These are phyloP conservation scores for Hypholoma sublateritium DNA, from an alignment of 768 basidiomycete species.

Conservation along the genomic window DNA sequence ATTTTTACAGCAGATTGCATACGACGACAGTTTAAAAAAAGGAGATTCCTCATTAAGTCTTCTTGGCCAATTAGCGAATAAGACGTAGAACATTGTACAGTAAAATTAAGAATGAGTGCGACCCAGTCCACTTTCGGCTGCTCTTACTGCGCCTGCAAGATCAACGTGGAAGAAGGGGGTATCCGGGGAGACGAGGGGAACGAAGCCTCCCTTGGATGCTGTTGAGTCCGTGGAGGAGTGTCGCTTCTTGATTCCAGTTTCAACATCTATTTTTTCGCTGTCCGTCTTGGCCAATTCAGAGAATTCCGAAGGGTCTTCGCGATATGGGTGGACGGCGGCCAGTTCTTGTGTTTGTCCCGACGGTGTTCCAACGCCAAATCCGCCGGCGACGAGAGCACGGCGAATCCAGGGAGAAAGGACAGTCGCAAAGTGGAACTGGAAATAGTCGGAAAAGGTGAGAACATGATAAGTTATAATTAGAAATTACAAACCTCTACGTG, in stretches of 20 bases:
- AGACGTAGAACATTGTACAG: too few relatives aligned
- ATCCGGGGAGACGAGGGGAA: constrained; percentile 44
- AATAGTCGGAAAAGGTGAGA: not conserved
- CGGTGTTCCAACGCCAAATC: constrained; percentile 76
- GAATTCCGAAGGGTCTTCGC: constrained; percentile 33
- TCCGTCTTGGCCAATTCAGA: constrained; percentile 14
- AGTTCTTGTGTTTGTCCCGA: constrained; percentile 53
- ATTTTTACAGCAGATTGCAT: not conserved
- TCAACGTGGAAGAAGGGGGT: constrained; percentile 95
- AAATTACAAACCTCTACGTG: constrained; percentile 59
- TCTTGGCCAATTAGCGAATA: too few relatives aligned
- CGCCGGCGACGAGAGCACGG: constrained; percentile 84
- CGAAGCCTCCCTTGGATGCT: constrained; percentile 23
- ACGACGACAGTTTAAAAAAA: not conserved
- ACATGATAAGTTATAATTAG: not conserved
- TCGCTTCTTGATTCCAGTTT: constrained; percentile 35
- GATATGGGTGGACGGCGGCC: constrained; percentile 74
- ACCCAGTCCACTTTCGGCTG: constrained; percentile 53
- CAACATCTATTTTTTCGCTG: constrained; percentile 26
- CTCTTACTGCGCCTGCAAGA: constrained; percentile 65
- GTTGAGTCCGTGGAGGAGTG: constrained; percentile 10
- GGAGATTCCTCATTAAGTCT: not conserved
- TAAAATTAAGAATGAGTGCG: constrained; percentile 6
- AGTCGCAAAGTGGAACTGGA: constrained; percentile 90
- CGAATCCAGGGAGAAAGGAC: constrained; percentile 93